Conservation (phyloP, 192 early-diverging fungal genomes). For the Backusella tarrabulga region DNA sequence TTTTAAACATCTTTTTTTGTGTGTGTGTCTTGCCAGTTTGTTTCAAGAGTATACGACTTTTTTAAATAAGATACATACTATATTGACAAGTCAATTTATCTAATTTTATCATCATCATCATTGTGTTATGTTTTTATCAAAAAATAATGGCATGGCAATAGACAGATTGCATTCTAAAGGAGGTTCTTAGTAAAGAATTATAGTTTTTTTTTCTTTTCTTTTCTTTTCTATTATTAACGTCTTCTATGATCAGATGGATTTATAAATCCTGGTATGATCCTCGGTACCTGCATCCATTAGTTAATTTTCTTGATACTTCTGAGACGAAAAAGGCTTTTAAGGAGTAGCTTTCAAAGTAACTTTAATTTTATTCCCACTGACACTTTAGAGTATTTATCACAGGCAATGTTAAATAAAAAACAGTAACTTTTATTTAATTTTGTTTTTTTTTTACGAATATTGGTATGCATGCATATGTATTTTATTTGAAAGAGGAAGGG, state of each 20-base stretch:
- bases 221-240: background rate
- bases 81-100: background rate
- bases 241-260: background rate
- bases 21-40: background rate
- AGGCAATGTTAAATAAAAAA: background rate
- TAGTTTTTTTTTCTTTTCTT: too few species aligned
- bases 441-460: background rate
- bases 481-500: background rate
- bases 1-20: background rate
- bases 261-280: background rate
- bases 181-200: background rate
- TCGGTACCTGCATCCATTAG: too few species aligned
- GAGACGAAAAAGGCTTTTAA: background rate
- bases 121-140: background rate
- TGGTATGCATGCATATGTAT: conserved; percentile 2
- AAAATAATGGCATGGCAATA: background rate
- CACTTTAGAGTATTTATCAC: background rate
- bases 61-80: background rate
- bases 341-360: background rate
- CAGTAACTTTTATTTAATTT: conserved; percentile 1
- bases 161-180: background rate
- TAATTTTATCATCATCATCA: background rate
- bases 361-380: background rate
- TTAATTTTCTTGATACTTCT: background rate
- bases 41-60: background rate